phyloP scores from a whole-genome alignment of 768 basidiomycete genomes.

The Mrakia frigida region DNA sequence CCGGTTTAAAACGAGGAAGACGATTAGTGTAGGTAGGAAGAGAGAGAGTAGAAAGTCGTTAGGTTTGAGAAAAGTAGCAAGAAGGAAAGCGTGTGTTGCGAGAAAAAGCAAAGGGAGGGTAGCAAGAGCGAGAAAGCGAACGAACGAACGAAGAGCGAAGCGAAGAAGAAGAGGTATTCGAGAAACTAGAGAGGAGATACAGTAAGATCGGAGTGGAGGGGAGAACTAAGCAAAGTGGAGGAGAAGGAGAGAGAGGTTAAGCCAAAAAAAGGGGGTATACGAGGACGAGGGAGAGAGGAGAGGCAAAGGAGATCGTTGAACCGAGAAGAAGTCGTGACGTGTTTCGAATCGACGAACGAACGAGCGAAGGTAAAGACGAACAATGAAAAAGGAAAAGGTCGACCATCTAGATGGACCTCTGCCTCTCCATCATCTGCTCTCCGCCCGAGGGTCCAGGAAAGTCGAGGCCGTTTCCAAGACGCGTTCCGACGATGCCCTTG shows the following conservation, averaged over 20 bases:
- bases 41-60: background rate
- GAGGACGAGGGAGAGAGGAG: background rate
- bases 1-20: background rate
- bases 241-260: background rate
- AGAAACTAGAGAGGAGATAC: constrained; percentile 9
- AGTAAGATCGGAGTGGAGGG: background rate
- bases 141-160: background rate
- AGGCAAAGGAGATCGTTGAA: background rate
- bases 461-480: background rate
- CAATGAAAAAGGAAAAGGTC: background rate
- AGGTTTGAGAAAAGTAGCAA: background rate
- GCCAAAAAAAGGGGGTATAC: background rate
- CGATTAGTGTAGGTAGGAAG: background rate
- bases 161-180: background rate
- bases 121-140: background rate
- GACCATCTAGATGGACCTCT: background rate
- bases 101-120: constrained; percentile 2
- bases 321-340: no score
- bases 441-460: background rate
- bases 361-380: no score
- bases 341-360: no score
- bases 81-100: background rate
- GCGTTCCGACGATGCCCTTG: constrained; percentile 1
- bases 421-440: background rate
- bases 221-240: constrained; percentile 2